These are phyloP conservation scores for Xerocomellus chrysenteron DNA, from an alignment of 768 basidiomycete genomes.

Conservation along the genomic window DNA sequence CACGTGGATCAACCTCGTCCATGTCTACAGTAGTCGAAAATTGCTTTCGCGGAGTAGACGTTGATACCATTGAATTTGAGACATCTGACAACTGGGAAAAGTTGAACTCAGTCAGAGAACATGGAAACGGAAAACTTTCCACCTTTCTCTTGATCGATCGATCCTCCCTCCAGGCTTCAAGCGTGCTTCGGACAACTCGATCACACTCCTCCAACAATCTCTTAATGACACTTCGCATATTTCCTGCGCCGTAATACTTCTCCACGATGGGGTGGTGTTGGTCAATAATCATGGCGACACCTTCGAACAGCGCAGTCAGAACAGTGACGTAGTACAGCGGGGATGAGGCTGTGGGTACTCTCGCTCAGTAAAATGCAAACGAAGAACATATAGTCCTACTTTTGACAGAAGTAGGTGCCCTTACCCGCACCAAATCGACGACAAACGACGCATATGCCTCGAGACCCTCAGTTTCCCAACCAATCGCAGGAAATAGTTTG, in stretches of 20 bases:
- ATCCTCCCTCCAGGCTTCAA: conserved; percentile 92
- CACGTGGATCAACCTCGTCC: conserved; percentile 80
- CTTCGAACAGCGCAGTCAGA: conserved; percentile 91
- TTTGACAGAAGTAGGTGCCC: conserved; percentile 78
- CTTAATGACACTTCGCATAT: conserved; percentile 78
- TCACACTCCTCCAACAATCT: conserved; percentile 85
- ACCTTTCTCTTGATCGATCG: conserved; percentile 80
- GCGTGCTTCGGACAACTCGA: conserved; percentile 68
- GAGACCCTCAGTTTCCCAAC: conserved; percentile 89
- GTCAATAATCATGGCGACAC: conserved; percentile 92
- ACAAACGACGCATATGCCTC: conserved; percentile 93
- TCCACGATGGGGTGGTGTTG: conserved; percentile 98
- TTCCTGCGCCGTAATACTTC: conserved; percentile 91
- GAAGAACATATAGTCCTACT: conserved; percentile 44
- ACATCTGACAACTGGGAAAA: conserved; percentile 47
- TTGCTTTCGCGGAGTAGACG: conserved; percentile 33
- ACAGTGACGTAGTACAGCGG: conserved; percentile 89
- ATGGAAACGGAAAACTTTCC: conserved; percentile 3
- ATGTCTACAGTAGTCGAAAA: conserved; percentile 33
- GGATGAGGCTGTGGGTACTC: conserved; percentile 66
- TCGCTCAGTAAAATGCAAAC: conserved; percentile 11
- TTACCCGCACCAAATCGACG: conserved; percentile 80
- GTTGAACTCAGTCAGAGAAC: not conserved
- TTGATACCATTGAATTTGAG: conserved; percentile 38
- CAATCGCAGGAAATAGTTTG: conserved; percentile 94